Conservation (phyloP, 1,284 basidiomycete genomes). For the Cerrena zonata region DNA sequence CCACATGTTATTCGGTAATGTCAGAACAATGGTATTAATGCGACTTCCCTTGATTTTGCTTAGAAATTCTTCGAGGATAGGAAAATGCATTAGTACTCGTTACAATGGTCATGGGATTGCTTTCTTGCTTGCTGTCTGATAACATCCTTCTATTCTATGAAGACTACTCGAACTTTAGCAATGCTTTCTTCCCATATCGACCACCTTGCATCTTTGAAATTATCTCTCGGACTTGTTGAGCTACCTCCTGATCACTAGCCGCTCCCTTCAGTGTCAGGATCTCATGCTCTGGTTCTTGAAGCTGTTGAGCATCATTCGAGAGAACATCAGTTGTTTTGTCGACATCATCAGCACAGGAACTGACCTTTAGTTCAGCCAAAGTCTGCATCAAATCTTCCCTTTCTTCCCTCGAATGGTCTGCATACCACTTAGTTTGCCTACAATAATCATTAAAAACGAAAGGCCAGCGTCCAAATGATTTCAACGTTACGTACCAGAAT, state of each 20-base stretch:
- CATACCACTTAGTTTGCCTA: slow-evolving; percentile 67
- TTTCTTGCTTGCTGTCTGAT: background rate
- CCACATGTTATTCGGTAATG: background rate
- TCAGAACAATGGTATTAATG: background rate
- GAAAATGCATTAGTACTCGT: slow-evolving; percentile 49
- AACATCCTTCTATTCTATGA: slow-evolving; percentile 1
- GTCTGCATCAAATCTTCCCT: slow-evolving; percentile 43
- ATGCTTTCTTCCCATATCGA: slow-evolving; percentile 63
- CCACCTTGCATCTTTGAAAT: slow-evolving; percentile 49
- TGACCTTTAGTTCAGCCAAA: slow-evolving; percentile 52
- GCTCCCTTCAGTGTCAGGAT: slow-evolving; percentile 48
- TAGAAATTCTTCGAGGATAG: slow-evolving; percentile 89
- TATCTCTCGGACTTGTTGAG: slow-evolving; percentile 39
- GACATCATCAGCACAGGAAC: no score
- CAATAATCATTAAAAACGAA: background rate
- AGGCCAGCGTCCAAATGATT: background rate
- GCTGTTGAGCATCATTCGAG: slow-evolving; percentile 32
- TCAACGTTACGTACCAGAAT: slow-evolving; percentile 42
- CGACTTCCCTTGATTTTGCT: no score
- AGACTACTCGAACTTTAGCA: slow-evolving; percentile 49
- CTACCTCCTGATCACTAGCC: slow-evolving; percentile 51
- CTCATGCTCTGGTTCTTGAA: slow-evolving; percentile 62
- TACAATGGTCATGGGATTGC: slow-evolving; percentile 28
- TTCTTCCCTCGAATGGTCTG: slow-evolving; percentile 36
- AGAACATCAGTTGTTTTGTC: background rate